Conservation (phyloP, 1,139 yeast genomes). For the Blastobotrys arbuscula region DNA sequence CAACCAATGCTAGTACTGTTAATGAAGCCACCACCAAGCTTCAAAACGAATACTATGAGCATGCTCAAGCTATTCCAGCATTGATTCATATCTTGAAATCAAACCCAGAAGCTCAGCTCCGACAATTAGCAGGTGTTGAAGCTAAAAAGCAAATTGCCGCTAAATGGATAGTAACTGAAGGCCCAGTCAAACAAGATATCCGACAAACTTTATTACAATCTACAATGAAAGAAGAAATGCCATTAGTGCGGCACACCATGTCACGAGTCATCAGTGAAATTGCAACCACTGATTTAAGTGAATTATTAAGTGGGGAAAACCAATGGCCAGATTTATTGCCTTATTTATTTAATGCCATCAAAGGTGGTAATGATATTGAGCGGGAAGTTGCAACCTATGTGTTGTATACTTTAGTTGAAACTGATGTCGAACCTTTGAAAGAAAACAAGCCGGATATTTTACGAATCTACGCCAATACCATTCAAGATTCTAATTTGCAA, state of each 20-base stretch:
- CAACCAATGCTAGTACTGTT: conserved; percentile 75
- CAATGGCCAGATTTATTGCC: conserved; percentile 80
- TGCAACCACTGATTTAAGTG: conserved; percentile 67
- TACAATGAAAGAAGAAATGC: conserved; percentile 59
- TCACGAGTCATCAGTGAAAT: conserved; percentile 88
- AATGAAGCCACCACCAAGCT: conserved; percentile 77
- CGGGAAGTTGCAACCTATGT: conserved; percentile 86
- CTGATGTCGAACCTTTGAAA: conserved; percentile 55
- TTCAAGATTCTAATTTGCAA: conserved; percentile 60
- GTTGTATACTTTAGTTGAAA: conserved; percentile 68
- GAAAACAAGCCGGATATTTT: conserved; percentile 63
- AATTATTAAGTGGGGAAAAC: conserved; percentile 26
- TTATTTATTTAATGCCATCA: conserved; percentile 60
- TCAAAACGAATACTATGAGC: conserved; percentile 67
- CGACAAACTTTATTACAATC: conserved; percentile 62
- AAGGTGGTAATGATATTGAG: conserved; percentile 50
- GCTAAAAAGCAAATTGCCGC: conserved; percentile 74
- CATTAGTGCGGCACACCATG: conserved; percentile 78
- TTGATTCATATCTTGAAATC: conserved; percentile 74
- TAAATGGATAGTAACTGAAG: conserved; percentile 55
- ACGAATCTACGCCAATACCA: conserved; percentile 58
- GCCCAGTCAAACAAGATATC: conserved; percentile 40
- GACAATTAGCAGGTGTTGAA: conserved; percentile 91
- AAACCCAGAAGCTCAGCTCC: conserved; percentile 53
- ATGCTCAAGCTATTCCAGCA: conserved; percentile 71